Conservation (phyloP, 106 monocot species). For the Amphibolis antarctica region DNA sequence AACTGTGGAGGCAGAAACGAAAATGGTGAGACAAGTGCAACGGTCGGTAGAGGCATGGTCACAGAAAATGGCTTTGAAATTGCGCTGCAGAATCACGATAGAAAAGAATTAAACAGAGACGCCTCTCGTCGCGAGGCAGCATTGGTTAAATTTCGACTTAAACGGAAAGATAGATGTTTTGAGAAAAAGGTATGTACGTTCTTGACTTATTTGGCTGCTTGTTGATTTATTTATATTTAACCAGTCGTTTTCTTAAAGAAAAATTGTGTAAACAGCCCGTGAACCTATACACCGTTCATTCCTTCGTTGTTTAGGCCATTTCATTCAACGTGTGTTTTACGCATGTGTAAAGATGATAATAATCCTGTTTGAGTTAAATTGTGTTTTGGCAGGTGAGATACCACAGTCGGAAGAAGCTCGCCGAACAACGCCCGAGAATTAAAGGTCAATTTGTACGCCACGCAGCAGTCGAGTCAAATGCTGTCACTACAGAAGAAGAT, state of each 20-base stretch:
- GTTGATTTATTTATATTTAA: no score
- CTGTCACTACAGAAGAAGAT: not conserved
- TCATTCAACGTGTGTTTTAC: not conserved
- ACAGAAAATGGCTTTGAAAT: slow-evolving; percentile 39
- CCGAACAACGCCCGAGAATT: slow-evolving; percentile 78
- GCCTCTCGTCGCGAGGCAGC: slow-evolving; percentile 72
- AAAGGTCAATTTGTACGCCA: slow-evolving; percentile 84
- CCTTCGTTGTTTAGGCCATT: not conserved
- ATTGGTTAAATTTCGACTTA: slow-evolving; percentile 69
- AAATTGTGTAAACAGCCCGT: no score
- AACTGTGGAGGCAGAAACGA: slow-evolving; percentile 28
- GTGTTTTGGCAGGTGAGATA: slow-evolving; percentile 62
- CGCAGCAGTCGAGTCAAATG: not conserved
- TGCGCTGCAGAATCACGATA: slow-evolving; percentile 25
- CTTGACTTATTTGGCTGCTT: no score
- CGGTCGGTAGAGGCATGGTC: slow-evolving; percentile 9
- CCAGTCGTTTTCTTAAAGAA: no score
- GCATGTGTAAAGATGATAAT: not conserved
- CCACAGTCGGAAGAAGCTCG: slow-evolving; percentile 77
- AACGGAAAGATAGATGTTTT: slow-evolving; percentile 88
- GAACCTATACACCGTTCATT: not conserved
- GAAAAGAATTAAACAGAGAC: slow-evolving; percentile 13
- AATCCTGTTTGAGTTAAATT: not conserved
- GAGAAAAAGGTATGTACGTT: slow-evolving; percentile 98
- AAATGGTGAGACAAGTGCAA: slow-evolving; percentile 20